Evolutionary conservation across 129 eudicot genomes (phyloP).

Genomic region (Chrysanthemum seticuspe): DNA sequence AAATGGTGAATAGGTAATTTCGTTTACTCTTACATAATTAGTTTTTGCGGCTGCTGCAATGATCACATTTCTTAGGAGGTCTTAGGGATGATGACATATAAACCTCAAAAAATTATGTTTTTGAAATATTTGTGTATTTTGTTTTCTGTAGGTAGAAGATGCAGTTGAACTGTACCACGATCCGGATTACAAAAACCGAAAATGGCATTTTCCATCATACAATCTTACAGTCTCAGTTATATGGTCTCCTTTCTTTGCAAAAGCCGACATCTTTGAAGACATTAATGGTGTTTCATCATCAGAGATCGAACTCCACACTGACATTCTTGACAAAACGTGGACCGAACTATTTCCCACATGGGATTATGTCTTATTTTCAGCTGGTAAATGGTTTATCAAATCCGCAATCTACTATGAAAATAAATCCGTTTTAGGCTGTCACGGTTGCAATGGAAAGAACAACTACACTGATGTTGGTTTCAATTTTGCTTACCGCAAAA

Average conservation of each 20-base stretch:
- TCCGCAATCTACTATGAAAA: constrained; percentile 75
- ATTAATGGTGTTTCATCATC: constrained; percentile 67
- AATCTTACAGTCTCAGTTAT: constrained; percentile 62
- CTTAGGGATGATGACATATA: not conserved
- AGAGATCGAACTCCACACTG: constrained; percentile 69
- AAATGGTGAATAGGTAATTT: no score
- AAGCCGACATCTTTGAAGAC: constrained; percentile 82
- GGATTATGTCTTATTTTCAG: constrained; percentile 74
- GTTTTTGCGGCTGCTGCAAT: not conserved
- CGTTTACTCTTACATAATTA: no score
- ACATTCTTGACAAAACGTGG: constrained; percentile 74
- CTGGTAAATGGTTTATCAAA: constrained; percentile 91
- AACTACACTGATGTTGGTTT: constrained; percentile 69
- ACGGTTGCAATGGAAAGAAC: constrained; percentile 48
- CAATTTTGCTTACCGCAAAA: constrained; percentile 66
- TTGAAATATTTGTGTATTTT: not conserved
- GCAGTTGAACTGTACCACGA: constrained; percentile 75
- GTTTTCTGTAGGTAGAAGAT: constrained; percentile 62
- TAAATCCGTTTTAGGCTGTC: constrained; percentile 60
- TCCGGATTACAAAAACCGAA: constrained; percentile 55
- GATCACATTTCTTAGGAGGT: not conserved
- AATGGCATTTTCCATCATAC: constrained; percentile 79
- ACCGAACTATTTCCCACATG: constrained; percentile 45
- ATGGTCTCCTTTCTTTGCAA: constrained; percentile 90
- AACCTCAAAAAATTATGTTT: not conserved